Percentiles rank a stretch among this genome's conserved stretches.
Conservation (phyloP, 164 flowering plant genomes). For the Santalum album region DNA sequence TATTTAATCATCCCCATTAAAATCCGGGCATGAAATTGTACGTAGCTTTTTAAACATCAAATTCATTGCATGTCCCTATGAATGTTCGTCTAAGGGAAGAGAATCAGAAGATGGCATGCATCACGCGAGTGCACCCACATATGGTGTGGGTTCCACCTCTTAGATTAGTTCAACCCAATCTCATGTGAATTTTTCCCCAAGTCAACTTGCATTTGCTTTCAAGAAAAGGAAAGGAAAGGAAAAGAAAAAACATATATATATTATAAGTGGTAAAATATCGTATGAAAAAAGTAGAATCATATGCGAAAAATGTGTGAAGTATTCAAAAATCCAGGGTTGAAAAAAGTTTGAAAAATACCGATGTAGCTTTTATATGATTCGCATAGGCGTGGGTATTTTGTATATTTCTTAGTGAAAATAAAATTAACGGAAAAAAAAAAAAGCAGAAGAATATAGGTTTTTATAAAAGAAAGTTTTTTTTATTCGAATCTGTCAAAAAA, state of each 20-base stretch:
- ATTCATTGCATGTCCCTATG: not conserved
- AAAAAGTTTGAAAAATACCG: too few species aligned
- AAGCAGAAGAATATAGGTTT: too few species aligned
- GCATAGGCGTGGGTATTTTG: too few species aligned
- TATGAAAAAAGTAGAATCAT: not conserved
- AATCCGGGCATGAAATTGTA: not conserved
- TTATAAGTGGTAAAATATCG: not conserved
- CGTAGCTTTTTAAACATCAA: not conserved
- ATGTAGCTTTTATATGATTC: too few species aligned
- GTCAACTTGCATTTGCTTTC: not conserved
- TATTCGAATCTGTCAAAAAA: too few species aligned
- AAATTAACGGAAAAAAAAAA: too few species aligned
- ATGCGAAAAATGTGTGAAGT: too few species aligned
- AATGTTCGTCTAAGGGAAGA: not conserved
- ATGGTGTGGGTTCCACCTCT: not conserved
- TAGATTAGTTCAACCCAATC: not conserved
- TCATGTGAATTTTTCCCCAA: not conserved
- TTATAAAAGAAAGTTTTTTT: too few species aligned
- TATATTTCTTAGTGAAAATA: too few species aligned
- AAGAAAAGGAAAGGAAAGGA: too few species aligned
- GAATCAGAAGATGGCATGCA: not conserved
- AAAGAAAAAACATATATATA: too few species aligned
- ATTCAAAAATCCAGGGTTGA: too few species aligned
- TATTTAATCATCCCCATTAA: not conserved
- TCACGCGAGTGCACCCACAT: not conserved